Base-by-base conservation (phyloP, 805 yeast genomes). In the Metschnikowia corniflorae region DNA sequence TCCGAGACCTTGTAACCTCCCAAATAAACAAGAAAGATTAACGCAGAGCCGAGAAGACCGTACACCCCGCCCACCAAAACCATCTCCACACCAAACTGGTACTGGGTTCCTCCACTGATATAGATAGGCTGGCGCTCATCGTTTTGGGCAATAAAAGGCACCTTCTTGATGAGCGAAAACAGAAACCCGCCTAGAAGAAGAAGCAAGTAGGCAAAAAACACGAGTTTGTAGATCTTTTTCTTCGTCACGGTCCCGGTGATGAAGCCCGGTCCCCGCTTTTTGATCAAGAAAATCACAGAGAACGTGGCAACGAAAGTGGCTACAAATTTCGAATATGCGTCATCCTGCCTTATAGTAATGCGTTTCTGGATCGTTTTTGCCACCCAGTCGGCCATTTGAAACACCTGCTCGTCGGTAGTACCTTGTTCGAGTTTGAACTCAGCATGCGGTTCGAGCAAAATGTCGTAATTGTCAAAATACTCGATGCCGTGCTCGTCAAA, bases 41-140 rank as follows among this genome's bases (percentile, higher is more conserved):
- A 34, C 4, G 68, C 41, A 0, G 58, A 34, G 0, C 73, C 75
- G 45, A 83, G 61, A 0, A 59, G 47, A 5, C 71, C 44, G 49
- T 84, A 85, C 44, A 74, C 63, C 2, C 50, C 54, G 3, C 75
- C 70, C 6, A 82, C 71, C 2, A 80, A 55, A 4, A 78, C 51
- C 3, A 79, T 69, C 53, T 85, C 94, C 4, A 75, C 59, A 0
- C 93, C 91, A 57, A 82, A 78, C 58, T 83, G 91, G 66, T 78
- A 78, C 38, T 71, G 74, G 3, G 61, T 57, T 3, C 86, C 87
- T 10, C 86, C 86, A 40, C 83, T 73, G 38, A 81, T 70, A 47
- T 65, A 70, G 58, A 78, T 72, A 3, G 80, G 54, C n/a, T 63
- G 60, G 9, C 75, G 76, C 3, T 75, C 51, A 2, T 70, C 75